These are phyloP conservation scores for Ophiostoma perfectum DNA, from an alignment of 2,329 filamentous ascomycete species.

Conservation along the genomic window DNA sequence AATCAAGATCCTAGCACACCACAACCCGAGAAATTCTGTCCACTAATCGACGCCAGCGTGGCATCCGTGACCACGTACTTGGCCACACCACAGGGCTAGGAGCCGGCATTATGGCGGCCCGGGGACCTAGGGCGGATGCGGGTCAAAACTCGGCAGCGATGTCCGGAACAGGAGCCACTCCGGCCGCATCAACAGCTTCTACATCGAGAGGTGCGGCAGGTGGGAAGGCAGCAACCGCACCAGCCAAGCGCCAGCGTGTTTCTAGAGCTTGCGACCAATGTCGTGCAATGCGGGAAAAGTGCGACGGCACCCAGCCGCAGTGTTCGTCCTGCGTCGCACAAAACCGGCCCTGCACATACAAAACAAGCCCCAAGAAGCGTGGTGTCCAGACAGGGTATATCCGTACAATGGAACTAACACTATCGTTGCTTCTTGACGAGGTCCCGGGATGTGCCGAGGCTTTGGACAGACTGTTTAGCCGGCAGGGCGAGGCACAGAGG, in stretches of 20 bases:
- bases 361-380: conserved; percentile 67
- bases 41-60: too few species aligned
- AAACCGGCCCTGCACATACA: conserved; percentile 63
- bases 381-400: conserved; percentile 78
- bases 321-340: conserved; percentile 63
- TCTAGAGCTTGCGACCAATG: conserved; percentile 66
- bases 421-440: conserved; percentile 61
- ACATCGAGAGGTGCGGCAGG: neutral
- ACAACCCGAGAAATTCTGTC: neutral
- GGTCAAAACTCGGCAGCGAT: neutral
- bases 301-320: conserved; percentile 61
- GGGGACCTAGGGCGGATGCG: neutral
- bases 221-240: neutral
- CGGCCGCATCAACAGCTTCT: neutral
- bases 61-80: neutral
- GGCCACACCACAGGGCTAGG: neutral
- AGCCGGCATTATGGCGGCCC: neutral
- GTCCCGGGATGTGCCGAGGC: conserved; percentile 55
- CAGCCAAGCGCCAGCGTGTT: conserved; percentile 55
- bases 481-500: conserved; percentile 34
- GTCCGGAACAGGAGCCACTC: neutral
- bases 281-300: conserved; percentile 63
- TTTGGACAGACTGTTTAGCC: conserved; percentile 50
- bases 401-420: conserved; percentile 62
- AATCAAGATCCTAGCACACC: neutral